A percentile compares a stretch with the other conserved stretches of the same genome.
These are phyloP conservation scores for Populus nigra DNA, from an alignment of 345 rosid species.

Conservation along the genomic window DNA sequence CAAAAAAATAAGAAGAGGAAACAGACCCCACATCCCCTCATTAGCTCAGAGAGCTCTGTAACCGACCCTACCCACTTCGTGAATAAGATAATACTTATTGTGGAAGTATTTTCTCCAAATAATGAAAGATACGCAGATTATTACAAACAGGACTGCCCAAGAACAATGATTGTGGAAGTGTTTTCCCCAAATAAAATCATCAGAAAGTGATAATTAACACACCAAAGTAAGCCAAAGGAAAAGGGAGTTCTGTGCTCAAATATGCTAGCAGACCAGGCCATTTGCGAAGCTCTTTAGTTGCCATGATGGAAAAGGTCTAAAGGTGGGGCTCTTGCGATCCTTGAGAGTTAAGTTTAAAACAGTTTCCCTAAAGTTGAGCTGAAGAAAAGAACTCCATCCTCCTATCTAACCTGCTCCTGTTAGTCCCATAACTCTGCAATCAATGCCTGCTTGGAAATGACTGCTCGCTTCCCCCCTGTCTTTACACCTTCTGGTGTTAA, in stretches of 20 bases:
- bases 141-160: slow-evolving; percentile 21
- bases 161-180: slow-evolving; percentile 40
- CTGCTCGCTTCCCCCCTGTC: no score
- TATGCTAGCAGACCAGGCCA: neutral
- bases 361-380: no score
- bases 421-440: no score
- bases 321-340: no score
- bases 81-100: slow-evolving; percentile 8
- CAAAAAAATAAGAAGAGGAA: neutral
- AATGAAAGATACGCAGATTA: neutral
- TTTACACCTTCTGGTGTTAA: no score
- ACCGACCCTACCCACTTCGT: slow-evolving; percentile 52
- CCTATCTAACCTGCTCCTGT: no score
- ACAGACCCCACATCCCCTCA: slow-evolving; percentile 30
- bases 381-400: no score
- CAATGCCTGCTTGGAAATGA: no score
- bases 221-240: neutral
- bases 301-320: no score
- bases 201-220: neutral
- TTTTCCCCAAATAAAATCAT: neutral
- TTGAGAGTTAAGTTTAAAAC: no score
- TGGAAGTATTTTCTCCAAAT: neutral
- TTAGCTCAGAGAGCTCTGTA: slow-evolving; percentile 24
- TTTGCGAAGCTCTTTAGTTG: neutral
- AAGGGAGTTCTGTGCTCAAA: neutral